phyloP scores from a whole-genome alignment of 2,329 filamentous ascomycete genomes.

The Aspergillus pseudotamarii region DNA sequence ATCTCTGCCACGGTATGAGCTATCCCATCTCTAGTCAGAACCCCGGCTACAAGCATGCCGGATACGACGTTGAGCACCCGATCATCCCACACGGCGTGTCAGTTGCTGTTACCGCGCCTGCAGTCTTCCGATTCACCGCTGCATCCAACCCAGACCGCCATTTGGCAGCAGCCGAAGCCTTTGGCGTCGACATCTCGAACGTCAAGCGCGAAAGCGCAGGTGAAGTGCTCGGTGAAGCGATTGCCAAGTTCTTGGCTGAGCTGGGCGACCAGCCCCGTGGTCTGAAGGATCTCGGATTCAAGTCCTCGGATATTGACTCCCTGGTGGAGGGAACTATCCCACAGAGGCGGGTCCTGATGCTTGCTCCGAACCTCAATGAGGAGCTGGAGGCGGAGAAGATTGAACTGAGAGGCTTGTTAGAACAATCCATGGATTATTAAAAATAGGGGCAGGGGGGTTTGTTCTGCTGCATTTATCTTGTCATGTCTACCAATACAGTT shows the following conservation, averaged over 20 bases:
- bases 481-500: background rate
- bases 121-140: slow-evolving; percentile 91
- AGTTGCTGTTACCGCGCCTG: slow-evolving; percentile 88
- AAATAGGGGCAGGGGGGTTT: background rate
- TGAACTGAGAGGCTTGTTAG: slow-evolving; percentile 70
- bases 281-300: slow-evolving; percentile 81
- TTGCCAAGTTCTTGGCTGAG: slow-evolving; percentile 76
- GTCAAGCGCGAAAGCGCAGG: slow-evolving; percentile 89
- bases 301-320: slow-evolving; percentile 71
- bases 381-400: slow-evolving; percentile 72
- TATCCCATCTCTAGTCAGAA: slow-evolving; percentile 98
- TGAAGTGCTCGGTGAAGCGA: slow-evolving; percentile 80
- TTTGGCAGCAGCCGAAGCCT: slow-evolving; percentile 82
- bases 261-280: slow-evolving; percentile 91
- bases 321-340: slow-evolving; percentile 94
- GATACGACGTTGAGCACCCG: slow-evolving; percentile 75
- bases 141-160: slow-evolving; percentile 92
- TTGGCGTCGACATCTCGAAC: slow-evolving; percentile 85
- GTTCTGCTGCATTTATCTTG: background rate
- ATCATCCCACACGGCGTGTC: slow-evolving; percentile 97
- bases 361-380: slow-evolving; percentile 78
- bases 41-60: slow-evolving; percentile 81
- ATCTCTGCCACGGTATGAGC: slow-evolving; percentile 89
- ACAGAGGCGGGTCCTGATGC: slow-evolving; percentile 84
- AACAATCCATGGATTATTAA: slow-evolving; percentile 60